phyloP scores from a whole-genome alignment of 352 stramenopile species.

The Globisporangium acanthophoron region DNA sequence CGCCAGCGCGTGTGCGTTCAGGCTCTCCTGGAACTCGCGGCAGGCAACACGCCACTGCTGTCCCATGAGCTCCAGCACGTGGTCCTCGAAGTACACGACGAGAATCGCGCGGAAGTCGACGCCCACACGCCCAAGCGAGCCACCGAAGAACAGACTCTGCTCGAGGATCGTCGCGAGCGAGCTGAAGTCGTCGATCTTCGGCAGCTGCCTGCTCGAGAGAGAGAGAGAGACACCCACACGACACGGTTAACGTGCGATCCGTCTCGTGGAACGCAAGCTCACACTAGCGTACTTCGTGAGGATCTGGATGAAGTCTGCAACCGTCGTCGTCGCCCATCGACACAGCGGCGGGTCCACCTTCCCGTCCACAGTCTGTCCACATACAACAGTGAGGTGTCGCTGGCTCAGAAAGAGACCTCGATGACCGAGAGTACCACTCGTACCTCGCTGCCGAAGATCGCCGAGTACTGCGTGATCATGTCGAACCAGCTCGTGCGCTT shows the following conservation, averaged over 20 bases:
- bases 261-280: too few species aligned
- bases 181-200: slow-evolving; percentile 81
- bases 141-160: slow-evolving; percentile 83
- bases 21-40: slow-evolving; percentile 55
- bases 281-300: slow-evolving; percentile 55
- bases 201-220: slow-evolving; percentile 51
- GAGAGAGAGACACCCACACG: not conserved
- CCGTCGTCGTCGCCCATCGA: slow-evolving; percentile 72
- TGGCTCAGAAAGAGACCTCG: not conserved
- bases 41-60: slow-evolving; percentile 50
- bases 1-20: slow-evolving; percentile 35
- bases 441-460: slow-evolving; percentile 84
- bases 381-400: not conserved
- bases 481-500: slow-evolving; percentile 89
- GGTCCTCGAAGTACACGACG: slow-evolving; percentile 78
- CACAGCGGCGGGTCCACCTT: slow-evolving; percentile 80
- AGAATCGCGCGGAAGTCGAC: slow-evolving; percentile 80
- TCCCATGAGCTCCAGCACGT: slow-evolving; percentile 64
- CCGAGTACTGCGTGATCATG: slow-evolving; percentile 88
- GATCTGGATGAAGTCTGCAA: slow-evolving; percentile 76
- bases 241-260: not conserved
- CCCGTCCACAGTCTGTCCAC: slow-evolving; percentile 46
- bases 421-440: not conserved
- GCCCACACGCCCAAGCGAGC: slow-evolving; percentile 71
- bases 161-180: slow-evolving; percentile 76